Evolutionary conservation across 2,329 filamentous ascomycete genomes (phyloP).

Genomic region (Phialemoniopsis sp.): DNA sequence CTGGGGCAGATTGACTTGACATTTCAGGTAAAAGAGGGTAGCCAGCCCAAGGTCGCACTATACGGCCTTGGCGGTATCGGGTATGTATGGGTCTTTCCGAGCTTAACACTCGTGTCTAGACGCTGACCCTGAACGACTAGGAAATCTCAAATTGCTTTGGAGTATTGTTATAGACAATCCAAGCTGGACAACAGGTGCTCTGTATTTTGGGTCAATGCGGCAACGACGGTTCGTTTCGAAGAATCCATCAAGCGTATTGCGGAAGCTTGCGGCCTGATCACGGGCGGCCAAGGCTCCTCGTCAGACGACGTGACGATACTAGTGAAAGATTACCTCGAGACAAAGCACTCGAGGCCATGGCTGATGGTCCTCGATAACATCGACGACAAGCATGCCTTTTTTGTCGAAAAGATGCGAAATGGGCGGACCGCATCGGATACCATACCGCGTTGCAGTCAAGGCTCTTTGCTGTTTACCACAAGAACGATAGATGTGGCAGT

Average conservation of each 20-base stretch:
- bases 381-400: background rate
- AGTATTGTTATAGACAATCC: background rate
- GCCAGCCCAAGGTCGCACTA: slow-evolving; percentile 8
- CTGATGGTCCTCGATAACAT: background rate
- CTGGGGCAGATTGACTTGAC: background rate
- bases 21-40: background rate
- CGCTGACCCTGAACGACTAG: background rate
- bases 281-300: too few relatives aligned
- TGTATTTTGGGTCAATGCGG: background rate
- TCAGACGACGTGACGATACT: too few relatives aligned
- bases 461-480: background rate
- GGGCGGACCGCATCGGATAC: background rate
- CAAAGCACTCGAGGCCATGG: too few relatives aligned
- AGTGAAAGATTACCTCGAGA: too few relatives aligned
- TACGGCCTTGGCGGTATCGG: slow-evolving; percentile 19
- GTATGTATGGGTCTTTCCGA: slow-evolving; percentile 5
- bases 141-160: background rate
- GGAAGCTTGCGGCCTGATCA: background rate
- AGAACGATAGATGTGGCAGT: background rate
- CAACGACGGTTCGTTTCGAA: background rate
- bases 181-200: background rate
- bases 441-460: background rate
- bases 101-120: background rate
- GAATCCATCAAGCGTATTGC: background rate
- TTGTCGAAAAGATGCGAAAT: background rate